Conservation (phyloP, 805 yeast genomes). For the Yamadazyma sp. region DNA sequence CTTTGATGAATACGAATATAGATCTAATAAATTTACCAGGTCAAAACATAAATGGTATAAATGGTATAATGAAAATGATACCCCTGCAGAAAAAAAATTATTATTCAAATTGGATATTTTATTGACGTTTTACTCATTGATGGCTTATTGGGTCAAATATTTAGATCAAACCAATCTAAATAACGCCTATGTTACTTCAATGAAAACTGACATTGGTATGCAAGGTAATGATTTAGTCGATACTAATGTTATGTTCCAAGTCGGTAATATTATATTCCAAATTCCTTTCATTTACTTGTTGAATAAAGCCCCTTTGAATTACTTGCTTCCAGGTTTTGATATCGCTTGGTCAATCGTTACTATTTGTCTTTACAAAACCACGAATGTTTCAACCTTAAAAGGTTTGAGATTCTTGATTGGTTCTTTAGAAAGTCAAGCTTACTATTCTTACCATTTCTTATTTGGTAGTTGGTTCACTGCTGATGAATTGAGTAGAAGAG, state of each 20-base stretch:
- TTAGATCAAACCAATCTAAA: constrained; percentile 58
- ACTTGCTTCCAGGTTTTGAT: constrained; percentile 54
- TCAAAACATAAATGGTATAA: constrained; percentile 30
- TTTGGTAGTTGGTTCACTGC: constrained; percentile 46
- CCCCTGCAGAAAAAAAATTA: constrained; percentile 34
- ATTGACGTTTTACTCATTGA: constrained; percentile 30
- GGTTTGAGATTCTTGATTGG: constrained; percentile 67
- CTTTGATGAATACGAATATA: constrained; percentile 59
- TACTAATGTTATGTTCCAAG: constrained; percentile 55
- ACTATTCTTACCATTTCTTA: constrained; percentile 35
- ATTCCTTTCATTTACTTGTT: constrained; percentile 59
- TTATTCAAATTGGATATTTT: constrained; percentile 30
- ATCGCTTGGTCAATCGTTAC: constrained; percentile 68
- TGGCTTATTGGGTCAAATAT: constrained; percentile 64
- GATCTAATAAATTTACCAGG: constrained; percentile 33
- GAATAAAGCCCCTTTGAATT: constrained; percentile 53
- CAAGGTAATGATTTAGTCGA: constrained; percentile 61
- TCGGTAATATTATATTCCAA: constrained; percentile 60
- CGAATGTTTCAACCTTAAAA: constrained; percentile 49
- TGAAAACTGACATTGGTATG: constrained; percentile 55
- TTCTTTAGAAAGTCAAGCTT: constrained; percentile 63
- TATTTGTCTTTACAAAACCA: constrained; percentile 49
- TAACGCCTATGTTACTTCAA: constrained; percentile 66
- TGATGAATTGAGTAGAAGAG: constrained; percentile 57
- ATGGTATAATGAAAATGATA: constrained; percentile 49